These are phyloP conservation scores for Afroboletus lepidellus DNA, from an alignment of 1,284 basidiomycete genomes.

Conservation along the genomic window DNA sequence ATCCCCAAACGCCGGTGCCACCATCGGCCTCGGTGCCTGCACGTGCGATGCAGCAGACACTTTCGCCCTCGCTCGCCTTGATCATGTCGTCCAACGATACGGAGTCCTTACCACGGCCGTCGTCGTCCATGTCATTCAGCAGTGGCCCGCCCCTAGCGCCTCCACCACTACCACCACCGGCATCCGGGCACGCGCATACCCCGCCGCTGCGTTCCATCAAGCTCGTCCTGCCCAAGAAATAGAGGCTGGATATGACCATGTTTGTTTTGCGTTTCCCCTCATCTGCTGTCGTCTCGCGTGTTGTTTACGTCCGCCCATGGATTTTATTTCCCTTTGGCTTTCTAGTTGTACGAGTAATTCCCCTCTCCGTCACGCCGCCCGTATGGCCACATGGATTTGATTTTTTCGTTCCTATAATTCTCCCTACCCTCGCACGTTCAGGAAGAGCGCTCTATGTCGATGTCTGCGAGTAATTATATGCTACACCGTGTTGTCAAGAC, in stretches of 20 bases:
- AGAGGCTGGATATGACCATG: constrained; percentile 9
- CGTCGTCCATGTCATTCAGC: constrained; percentile 28
- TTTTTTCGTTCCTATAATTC: not conserved
- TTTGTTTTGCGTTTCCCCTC: not conserved
- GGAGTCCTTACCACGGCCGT: constrained; percentile 32
- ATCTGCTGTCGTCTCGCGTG: not conserved
- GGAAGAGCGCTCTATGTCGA: not conserved
- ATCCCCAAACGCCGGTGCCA: constrained; percentile 34
- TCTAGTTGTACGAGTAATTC: constrained; percentile 19
- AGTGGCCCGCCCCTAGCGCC: constrained; percentile 14
- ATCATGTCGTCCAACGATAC: constrained; percentile 41
- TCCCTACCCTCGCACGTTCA: not conserved
- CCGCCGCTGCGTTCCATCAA: constrained; percentile 33
- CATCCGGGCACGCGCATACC: constrained; percentile 25
- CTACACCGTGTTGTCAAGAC: not conserved
- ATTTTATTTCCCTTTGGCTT: not conserved
- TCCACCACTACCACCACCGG: constrained; percentile 12
- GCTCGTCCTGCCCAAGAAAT: constrained; percentile 34
- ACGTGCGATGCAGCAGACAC: constrained; percentile 45
- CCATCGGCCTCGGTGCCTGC: constrained; percentile 27
- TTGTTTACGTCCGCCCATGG: not conserved
- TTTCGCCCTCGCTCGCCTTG: constrained; percentile 43
- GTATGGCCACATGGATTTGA: constrained; percentile 1
- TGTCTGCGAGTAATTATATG: not conserved
- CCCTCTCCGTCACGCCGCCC: not conserved